Evolutionary conservation across 345 rosid genomes (phyloP).

Genomic region (Eucalyptus erythrocorys): DNA sequence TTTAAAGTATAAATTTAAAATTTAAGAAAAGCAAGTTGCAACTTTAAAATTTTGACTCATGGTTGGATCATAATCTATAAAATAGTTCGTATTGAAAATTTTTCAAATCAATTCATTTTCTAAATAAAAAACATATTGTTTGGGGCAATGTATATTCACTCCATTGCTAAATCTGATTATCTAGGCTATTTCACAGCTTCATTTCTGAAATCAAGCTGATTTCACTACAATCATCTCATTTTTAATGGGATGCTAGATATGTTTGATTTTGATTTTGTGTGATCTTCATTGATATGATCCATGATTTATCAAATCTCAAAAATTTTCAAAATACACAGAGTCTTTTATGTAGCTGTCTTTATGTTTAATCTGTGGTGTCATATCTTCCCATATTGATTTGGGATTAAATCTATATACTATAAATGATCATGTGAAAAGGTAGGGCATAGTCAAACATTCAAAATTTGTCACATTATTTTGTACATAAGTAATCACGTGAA

Average conservation of each 20-base stretch:
- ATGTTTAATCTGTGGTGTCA: not conserved
- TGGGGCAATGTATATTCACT: not conserved
- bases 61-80: not conserved
- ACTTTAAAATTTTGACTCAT: not conserved
- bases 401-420: not conserved
- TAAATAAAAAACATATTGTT: too few species aligned
- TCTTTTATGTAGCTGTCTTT: not conserved
- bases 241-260: not conserved
- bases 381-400: not conserved
- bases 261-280: not conserved
- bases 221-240: not conserved
- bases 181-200: not conserved
- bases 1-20: too few species aligned
- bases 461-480: too few species aligned
- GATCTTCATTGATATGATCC: not conserved
- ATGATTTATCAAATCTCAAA: not conserved
- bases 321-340: rapidly evolving
- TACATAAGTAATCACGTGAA: too few species aligned
- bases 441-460: too few species aligned
- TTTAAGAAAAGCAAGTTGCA: not conserved
- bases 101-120: not conserved
- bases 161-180: not conserved
- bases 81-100: not conserved
- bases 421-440: not conserved
- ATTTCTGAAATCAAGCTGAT: not conserved